These are phyloP conservation scores for Peronospora belbahrii DNA, from an alignment of 352 stramenopile genomes.

Conservation along the genomic window DNA sequence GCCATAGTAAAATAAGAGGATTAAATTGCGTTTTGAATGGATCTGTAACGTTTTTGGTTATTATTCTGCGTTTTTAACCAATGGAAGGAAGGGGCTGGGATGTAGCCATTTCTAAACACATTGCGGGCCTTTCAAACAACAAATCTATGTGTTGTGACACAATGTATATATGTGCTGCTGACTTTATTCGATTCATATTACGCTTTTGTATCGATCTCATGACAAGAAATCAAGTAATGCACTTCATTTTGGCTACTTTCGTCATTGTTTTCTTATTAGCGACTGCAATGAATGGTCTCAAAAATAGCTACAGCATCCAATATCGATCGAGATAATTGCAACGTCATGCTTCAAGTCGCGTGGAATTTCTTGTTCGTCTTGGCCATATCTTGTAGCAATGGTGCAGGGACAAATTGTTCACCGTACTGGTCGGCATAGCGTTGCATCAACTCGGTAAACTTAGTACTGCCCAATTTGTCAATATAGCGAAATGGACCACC, in stretches of 20 bases:
- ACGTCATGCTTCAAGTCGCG: constrained; percentile 55
- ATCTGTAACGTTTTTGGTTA: too few species aligned
- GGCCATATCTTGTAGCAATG: constrained; percentile 95
- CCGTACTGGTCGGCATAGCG: constrained; percentile 92
- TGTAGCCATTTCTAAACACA: constrained; percentile 19
- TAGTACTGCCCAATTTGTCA: constrained; percentile 88
- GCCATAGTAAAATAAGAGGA: constrained; percentile 5
- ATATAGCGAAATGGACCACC: constrained; percentile 96
- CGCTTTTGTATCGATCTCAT: too few species aligned
- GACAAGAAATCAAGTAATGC: too few species aligned
- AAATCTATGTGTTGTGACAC: too few species aligned
- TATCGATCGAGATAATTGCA: neutral
- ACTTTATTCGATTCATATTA: too few species aligned
- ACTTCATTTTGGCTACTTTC: too few species aligned
- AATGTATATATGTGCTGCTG: too few species aligned
- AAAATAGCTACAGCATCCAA: neutral
- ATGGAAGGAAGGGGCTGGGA: neutral
- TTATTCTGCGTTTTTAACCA: neutral
- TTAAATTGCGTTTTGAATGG: neutral
- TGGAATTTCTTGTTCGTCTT: constrained; percentile 97
- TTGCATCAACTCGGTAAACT: constrained; percentile 96
- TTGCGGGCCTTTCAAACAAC: too few species aligned
- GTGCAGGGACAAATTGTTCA: constrained; percentile 93
- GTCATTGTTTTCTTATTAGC: too few species aligned
- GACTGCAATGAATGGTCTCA: too few species aligned